These are phyloP conservation scores for Penicillium sumatraense DNA, from an alignment of 2,329 filamentous ascomycete species.

Conservation along the genomic window DNA sequence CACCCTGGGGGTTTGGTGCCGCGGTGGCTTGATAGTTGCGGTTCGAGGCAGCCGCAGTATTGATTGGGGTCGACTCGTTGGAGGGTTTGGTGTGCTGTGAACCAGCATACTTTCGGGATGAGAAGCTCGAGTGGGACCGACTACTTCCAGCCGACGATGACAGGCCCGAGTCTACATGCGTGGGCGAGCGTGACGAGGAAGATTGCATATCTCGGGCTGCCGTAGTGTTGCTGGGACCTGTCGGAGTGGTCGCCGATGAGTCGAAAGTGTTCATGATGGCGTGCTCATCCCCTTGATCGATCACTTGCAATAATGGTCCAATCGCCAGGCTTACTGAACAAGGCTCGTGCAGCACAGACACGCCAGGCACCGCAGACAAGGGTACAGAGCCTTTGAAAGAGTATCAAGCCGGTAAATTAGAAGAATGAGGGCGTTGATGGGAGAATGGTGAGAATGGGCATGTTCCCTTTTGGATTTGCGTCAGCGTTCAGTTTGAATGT, in stretches of 20 bases:
- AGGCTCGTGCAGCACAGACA: slow-evolving; percentile 15
- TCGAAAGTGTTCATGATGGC: slow-evolving; percentile 41
- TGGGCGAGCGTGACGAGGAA: slow-evolving; percentile 26
- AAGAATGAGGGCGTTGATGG: background rate
- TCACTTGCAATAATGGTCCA: slow-evolving; percentile 13
- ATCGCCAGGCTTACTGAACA: slow-evolving; percentile 8
- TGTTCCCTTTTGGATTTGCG: background rate
- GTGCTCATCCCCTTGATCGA: slow-evolving; percentile 30
- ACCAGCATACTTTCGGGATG: slow-evolving; percentile 22
- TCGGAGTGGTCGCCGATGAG: slow-evolving; percentile 29
- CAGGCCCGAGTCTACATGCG: slow-evolving; percentile 27
- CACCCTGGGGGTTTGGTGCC: background rate
- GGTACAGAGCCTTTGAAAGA: background rate
- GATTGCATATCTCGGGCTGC: slow-evolving; percentile 20
- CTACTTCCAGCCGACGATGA: slow-evolving; percentile 28
- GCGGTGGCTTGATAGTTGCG: slow-evolving; percentile 41
- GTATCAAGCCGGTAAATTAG: background rate
- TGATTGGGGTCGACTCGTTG: slow-evolving; percentile 41
- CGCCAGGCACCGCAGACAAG: background rate
- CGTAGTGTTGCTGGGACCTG: slow-evolving; percentile 13
- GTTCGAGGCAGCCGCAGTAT: slow-evolving; percentile 22
- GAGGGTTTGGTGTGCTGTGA: slow-evolving; percentile 19
- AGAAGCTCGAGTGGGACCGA: slow-evolving; percentile 29
- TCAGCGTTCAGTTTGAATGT: background rate
- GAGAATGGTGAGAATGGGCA: background rate